A percentile compares a stretch with the other conserved stretches of the same genome.
Conservation (phyloP, 306 rosid species). For the Quercus agrifolia region DNA sequence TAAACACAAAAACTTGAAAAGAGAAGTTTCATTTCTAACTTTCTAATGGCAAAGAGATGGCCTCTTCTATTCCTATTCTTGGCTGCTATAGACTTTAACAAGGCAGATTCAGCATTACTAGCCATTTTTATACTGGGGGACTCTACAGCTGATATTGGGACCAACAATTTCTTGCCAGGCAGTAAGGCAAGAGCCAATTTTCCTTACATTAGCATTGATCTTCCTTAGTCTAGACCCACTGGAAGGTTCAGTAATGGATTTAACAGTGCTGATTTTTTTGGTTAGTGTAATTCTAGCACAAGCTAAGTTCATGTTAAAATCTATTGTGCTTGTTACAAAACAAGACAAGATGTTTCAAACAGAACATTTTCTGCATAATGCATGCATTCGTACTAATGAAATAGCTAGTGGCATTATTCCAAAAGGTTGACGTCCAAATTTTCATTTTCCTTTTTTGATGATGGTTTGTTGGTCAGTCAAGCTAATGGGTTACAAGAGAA, state of each 20-base stretch:
- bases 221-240: slow-evolving; percentile 14
- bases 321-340: too few species aligned
- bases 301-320: background rate
- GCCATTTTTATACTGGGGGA: slow-evolving; percentile 21
- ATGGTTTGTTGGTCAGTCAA: slow-evolving; percentile 12
- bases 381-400: background rate
- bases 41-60: slow-evolving; percentile 3
- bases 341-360: too few species aligned
- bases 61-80: background rate
- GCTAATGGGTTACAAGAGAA: slow-evolving; percentile 15
- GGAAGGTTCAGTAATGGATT: slow-evolving; percentile 39
- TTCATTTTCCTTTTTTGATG: too few species aligned
- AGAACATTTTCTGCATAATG: too few species aligned
- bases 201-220: slow-evolving; percentile 30
- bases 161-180: slow-evolving; percentile 27
- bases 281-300: slow-evolving; percentile 5
- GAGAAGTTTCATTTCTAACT: background rate
- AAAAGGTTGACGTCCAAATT: background rate
- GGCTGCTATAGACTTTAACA: background rate
- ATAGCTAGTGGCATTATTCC: background rate
- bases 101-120: slow-evolving; percentile 13
- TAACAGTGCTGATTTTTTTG: slow-evolving; percentile 30
- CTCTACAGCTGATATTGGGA: slow-evolving; percentile 34
- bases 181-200: slow-evolving; percentile 25
- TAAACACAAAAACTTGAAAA: too few species aligned